Conservation (phyloP, 345 rosid genomes). For the Populus pruinosa region DNA sequence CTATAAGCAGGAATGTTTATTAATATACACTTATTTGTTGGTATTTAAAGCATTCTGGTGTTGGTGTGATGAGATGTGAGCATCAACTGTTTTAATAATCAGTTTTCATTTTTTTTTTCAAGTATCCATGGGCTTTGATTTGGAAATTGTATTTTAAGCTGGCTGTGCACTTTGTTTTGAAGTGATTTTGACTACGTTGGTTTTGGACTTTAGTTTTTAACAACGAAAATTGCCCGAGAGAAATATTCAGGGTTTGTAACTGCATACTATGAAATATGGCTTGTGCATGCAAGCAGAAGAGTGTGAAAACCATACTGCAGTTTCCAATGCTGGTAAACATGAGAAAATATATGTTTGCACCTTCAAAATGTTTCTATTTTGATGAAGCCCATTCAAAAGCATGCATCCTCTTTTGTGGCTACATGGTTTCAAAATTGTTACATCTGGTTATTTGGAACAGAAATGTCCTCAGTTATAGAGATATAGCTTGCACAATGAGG, state of each 20-base stretch:
- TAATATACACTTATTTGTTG: neutral
- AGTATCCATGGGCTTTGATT: neutral
- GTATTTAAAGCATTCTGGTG: neutral
- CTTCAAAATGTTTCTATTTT: neutral
- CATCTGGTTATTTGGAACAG: neutral
- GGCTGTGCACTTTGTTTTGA: neutral
- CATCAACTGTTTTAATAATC: neutral
- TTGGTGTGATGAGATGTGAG: neutral
- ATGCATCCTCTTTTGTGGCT: neutral
- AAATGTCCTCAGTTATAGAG: neutral
- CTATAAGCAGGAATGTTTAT: constrained; percentile 10
- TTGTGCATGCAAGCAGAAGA: neutral
- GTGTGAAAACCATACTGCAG: neutral
- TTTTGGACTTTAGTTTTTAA: neutral
- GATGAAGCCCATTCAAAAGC: neutral
- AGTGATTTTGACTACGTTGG: neutral
- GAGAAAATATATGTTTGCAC: constrained; percentile 2
- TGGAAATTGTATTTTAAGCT: constrained; percentile 1
- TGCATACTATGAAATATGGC: neutral
- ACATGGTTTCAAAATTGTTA: neutral
- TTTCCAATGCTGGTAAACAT: constrained; percentile 1
- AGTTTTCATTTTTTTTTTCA: neutral
- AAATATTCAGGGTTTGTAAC: neutral
- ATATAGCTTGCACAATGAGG: neutral
- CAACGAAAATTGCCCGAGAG: neutral